Base-by-base conservation (phyloP, 345 rosid species). In the Bretschneidera sinensis region DNA sequence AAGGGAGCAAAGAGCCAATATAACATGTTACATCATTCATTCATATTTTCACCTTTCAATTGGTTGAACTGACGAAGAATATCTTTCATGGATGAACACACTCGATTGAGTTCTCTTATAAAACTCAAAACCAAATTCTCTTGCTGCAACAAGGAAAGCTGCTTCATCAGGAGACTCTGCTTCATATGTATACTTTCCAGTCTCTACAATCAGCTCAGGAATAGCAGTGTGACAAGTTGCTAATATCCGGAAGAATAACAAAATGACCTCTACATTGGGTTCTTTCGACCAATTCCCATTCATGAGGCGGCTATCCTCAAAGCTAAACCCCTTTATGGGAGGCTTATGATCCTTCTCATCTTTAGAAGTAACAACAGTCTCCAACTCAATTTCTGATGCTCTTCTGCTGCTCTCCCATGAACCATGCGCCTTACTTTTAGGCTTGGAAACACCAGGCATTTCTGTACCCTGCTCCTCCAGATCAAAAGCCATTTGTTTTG, bases 131-230 rank as follows among this genome's bases (percentile, higher is more conserved):
- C 97, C 99, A 72, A 94, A 85, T 76, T 91, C 97, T 76, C 89
- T 85, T 14, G 99, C 97, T 39, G 97, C 96, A 75, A 87, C 89
- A 63, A 94, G 88, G 76, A 94, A 90, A 49, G 97, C 88, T 58
- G 80, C 96, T 72, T 94, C 99, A 69, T 94, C 99, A 18, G 97
- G 99, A 31, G 99, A 94, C 76, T 94, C 99, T 22, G 97, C 96
- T 81, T 94, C 99, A 57, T 90, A 94, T 1, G 83, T 78, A 61
- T 72, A 64, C 64, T 20, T 69, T 5, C 96, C 96, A 21, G 87
- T 86, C 62, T 81, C 89, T 73, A 85, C 97, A 21, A 86, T 79
- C 48, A 76, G 68, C 77, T 94, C 99, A 11, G 99, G 97, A 54
- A 94, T 88, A n/a, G 99, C 99, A 24, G 97, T 82, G 74, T 94